Evolutionary conservation across 495 filamentous ascomycete species (phyloP), one percentile per base, ranked within the genome.

Genomic region (Saxophila tyrrhenica): DNA sequence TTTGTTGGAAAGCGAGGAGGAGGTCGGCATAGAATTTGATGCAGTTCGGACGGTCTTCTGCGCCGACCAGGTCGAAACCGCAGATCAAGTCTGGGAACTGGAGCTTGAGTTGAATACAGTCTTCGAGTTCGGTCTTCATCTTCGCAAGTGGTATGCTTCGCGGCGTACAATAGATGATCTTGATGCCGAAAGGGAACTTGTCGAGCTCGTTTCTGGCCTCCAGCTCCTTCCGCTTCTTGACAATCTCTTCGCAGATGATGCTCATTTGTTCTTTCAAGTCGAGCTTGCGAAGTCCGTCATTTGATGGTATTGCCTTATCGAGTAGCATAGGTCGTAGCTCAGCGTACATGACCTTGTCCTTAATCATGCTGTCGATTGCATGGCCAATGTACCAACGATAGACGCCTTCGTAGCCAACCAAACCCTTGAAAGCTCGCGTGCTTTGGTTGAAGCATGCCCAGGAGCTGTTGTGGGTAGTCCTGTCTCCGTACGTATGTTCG

Each of bases 81-180:
- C 68, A 70, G 25, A 70, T 68, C 2, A 70, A 51, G 51, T 69
- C 59, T n/a, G 61, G 62, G 56, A 68, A 79, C 1, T 72, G 66
- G 1, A 77, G 62, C 21, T 72, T 73, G 13, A 80, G 53, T 45
- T 64, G 72, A 1, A 68, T 71, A 13, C 62, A 70, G 58, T 75
- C 71, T 13, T 61, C 24, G 46, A 70, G 58, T 47, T 70, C 68
- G 3, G 25, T 35, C 38, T 53, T 38, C 68, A 70, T 70, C 39
- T 39, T 52, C 10, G 41, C 2, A 25, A 56, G 58, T 1, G 64
- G 58, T 25, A 70, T 70, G 16, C 65, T 69, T 29, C 68, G 50
- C 16, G 68, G 68, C 16, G 68, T 65, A 60, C 66, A 70, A 42
- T 70, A 70, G 21, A 70, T 67, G 35, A 70, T 67, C 54, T 70